Percentiles rank a stretch among this genome's conserved stretches.
These are phyloP conservation scores for Chalciporus pseudorubinellus DNA, from an alignment of 768 basidiomycete genomes.

Conservation along the genomic window DNA sequence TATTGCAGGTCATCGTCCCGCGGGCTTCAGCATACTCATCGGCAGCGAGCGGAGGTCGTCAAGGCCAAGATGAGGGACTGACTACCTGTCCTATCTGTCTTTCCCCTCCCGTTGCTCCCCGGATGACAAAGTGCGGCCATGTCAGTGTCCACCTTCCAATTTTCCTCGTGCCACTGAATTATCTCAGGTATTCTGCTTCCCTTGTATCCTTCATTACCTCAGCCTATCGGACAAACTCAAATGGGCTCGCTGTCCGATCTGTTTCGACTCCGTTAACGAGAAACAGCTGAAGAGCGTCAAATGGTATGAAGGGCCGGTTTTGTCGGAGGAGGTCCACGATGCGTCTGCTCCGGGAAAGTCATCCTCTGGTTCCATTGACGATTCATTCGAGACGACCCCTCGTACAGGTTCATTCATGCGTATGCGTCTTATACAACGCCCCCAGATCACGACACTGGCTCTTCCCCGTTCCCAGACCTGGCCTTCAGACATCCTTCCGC, in stretches of 20 bases:
- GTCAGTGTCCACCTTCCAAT: constrained; percentile 48
- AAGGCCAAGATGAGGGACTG: constrained; percentile 53
- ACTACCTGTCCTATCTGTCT: constrained; percentile 94
- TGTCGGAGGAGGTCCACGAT: constrained; percentile 30
- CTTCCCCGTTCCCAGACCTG: constrained; percentile 89
- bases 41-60: constrained; percentile 48
- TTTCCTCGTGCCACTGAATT: constrained; percentile 15
- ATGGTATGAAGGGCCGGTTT: constrained; percentile 66
- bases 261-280: constrained; percentile 89
- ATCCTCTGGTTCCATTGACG: constrained; percentile 44
- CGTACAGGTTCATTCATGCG: constrained; percentile 59
- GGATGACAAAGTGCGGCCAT: constrained; percentile 98
- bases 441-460: constrained; percentile 92
- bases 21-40: constrained; percentile 73
- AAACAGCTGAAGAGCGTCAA: constrained; percentile 90
- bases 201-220: constrained; percentile 90
- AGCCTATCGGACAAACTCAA: constrained; percentile 77
- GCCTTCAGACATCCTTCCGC: constrained; percentile 90
- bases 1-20: constrained; percentile 91
- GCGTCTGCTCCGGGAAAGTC: constrained; percentile 33
- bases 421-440: constrained; percentile 90
- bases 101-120: constrained; percentile 81
- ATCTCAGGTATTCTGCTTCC: constrained; percentile 85
- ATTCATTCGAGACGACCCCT: constrained; percentile 40
- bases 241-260: constrained; percentile 94